phyloP scores from a whole-genome alignment of 2,329 filamentous ascomycete species.

The Cladorrhinum sp. region DNA sequence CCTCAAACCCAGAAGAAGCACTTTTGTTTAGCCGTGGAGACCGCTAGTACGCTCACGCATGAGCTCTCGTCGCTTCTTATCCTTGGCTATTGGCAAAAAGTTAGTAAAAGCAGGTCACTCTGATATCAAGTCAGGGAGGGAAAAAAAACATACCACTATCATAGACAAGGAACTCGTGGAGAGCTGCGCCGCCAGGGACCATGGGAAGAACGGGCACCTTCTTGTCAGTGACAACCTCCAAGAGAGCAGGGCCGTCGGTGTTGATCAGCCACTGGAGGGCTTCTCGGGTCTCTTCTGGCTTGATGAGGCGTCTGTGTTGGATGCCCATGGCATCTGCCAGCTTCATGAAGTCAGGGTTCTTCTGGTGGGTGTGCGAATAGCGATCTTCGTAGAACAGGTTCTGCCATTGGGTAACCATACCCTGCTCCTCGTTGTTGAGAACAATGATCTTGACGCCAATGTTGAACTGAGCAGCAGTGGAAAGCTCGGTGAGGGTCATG shows the following conservation, averaged over 20 bases:
- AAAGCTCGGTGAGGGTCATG: conserved; percentile 96
- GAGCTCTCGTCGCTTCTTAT: conserved; percentile 62
- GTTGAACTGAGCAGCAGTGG: conserved; percentile 90
- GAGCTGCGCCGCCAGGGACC: conserved; percentile 81
- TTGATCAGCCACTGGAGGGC: conserved; percentile 86
- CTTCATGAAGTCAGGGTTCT: conserved; percentile 95
- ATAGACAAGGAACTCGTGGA: conserved; percentile 92
- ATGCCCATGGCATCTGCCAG: conserved; percentile 88
- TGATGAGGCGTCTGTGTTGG: conserved; percentile 66
- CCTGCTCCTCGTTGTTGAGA: conserved; percentile 95
- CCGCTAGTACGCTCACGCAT: conserved; percentile 63
- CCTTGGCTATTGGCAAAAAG: conserved; percentile 56
- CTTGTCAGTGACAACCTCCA: conserved; percentile 89
- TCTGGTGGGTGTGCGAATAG: conserved; percentile 87
- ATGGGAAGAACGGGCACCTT: conserved; percentile 95
- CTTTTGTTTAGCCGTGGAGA: conserved; percentile 42
- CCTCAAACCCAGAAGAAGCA: neutral
- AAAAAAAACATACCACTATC: conserved; percentile 61
- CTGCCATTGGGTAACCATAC: conserved; percentile 99
- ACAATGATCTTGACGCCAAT: conserved; percentile 95
- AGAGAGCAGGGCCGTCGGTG: conserved; percentile 82
- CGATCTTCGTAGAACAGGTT: conserved; percentile 95
- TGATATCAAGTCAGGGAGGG: conserved; percentile 13
- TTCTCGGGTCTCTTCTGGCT: conserved; percentile 73
- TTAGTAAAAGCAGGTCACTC: conserved; percentile 19